Percentiles rank a stretch among this genome's conserved stretches.
Conservation (phyloP, 805 yeast species). For the Clavispora phyllophila region DNA sequence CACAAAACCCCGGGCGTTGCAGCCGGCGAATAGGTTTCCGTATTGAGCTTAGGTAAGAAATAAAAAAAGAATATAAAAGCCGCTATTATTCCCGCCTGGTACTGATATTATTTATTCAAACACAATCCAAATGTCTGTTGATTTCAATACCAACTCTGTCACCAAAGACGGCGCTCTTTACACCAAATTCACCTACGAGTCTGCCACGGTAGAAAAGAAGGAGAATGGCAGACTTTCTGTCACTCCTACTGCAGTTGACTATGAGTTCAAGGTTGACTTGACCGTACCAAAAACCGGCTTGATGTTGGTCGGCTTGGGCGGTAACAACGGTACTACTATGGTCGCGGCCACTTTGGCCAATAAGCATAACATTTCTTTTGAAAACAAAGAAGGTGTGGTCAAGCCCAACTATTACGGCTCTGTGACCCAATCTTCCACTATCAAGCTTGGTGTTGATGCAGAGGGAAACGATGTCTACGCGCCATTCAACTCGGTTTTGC, state of each 20-base stretch:
- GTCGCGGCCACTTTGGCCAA: slow-evolving; percentile 83
- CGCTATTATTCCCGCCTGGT: neutral
- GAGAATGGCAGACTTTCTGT: slow-evolving; percentile 54
- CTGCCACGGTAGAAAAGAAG: slow-evolving; percentile 60
- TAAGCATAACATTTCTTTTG: slow-evolving; percentile 69
- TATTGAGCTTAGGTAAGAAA: neutral
- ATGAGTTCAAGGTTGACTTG: slow-evolving; percentile 82
- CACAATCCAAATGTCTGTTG: slow-evolving; percentile 11
- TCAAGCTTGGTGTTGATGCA: slow-evolving; percentile 80
- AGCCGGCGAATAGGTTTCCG: neutral
- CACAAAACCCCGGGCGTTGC: neutral
- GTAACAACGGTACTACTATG: slow-evolving; percentile 92
- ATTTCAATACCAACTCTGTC: slow-evolving; percentile 34
- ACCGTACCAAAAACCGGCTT: slow-evolving; percentile 81
- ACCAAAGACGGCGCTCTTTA: slow-evolving; percentile 48
- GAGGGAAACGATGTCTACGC: slow-evolving; percentile 84
- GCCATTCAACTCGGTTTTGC: slow-evolving; percentile 85
- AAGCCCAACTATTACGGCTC: slow-evolving; percentile 87
- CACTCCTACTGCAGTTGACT: slow-evolving; percentile 65
- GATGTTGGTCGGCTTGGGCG: slow-evolving; percentile 91
- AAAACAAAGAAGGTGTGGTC: slow-evolving; percentile 73
- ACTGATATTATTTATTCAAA: neutral
- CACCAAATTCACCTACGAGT: slow-evolving; percentile 67
- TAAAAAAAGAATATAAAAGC: neutral
- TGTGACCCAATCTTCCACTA: slow-evolving; percentile 87